Evolutionary conservation across 495 filamentous ascomycete species (phyloP).

Genomic region (Opeltia flavorubescens): DNA sequence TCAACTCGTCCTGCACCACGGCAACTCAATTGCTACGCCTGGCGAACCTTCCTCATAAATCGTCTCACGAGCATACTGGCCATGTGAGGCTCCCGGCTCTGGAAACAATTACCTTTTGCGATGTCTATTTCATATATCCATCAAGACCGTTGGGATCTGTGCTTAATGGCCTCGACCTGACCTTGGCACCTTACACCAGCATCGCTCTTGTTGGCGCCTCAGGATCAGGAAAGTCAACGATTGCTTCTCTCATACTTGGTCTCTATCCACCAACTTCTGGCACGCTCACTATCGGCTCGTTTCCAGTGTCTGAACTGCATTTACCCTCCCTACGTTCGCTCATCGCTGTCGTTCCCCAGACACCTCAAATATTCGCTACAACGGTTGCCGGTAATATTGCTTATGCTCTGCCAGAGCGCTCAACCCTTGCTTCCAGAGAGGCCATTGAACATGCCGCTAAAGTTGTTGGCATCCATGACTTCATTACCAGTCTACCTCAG

Average conservation of each 20-base stretch:
- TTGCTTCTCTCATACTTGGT: constrained; percentile 58
- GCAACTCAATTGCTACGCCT: constrained; percentile 64
- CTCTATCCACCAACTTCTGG: constrained; percentile 38
- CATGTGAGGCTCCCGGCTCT: constrained; percentile 29
- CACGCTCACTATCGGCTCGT: constrained; percentile 40
- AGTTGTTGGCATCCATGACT: constrained; percentile 65
- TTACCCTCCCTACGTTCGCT: constrained; percentile 49
- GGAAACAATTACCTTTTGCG: constrained; percentile 46
- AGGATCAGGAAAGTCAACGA: constrained; percentile 81
- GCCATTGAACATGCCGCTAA: constrained; percentile 46
- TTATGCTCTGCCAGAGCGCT: constrained; percentile 48
- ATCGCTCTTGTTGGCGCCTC: constrained; percentile 72
- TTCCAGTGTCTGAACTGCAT: constrained; percentile 42
- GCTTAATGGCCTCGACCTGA: constrained; percentile 46
- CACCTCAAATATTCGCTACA: constrained; percentile 60
- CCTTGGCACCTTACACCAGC: constrained; percentile 41
- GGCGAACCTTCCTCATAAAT: constrained; percentile 37
- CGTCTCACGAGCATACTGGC: constrained; percentile 50
- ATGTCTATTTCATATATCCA: constrained; percentile 58
- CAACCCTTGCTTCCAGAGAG: constrained; percentile 20
- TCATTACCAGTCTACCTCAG: constrained; percentile 53
- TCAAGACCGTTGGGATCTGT: constrained; percentile 34
- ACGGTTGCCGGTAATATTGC: constrained; percentile 64
- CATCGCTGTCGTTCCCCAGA: constrained; percentile 66
- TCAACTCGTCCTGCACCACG: constrained; percentile 55